phyloP scores from a whole-genome alignment of 352 stramenopile species.

The Phytophthora kernoviae region DNA sequence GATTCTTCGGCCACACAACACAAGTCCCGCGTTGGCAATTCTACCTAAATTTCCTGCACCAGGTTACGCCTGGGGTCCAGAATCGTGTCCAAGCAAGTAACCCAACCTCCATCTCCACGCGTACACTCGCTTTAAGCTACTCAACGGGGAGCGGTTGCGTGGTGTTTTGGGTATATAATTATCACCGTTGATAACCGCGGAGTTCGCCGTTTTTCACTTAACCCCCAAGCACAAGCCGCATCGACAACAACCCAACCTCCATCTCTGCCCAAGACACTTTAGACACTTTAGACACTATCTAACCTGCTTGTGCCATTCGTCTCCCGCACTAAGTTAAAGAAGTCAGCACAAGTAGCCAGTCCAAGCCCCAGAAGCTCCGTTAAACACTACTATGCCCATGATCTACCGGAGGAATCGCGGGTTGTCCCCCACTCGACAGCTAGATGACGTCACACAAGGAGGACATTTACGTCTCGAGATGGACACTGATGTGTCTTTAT shows the following conservation, averaged over 20 bases:
- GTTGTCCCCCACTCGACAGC: conserved; percentile 37
- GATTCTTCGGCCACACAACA: no score
- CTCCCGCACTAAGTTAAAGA: no score
- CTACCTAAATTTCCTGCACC: no score
- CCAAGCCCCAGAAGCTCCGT: no score
- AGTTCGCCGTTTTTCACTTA: neutral
- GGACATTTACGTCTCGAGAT: conserved; percentile 15
- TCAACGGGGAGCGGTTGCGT: no score
- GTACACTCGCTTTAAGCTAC: no score
- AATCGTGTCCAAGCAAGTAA: no score
- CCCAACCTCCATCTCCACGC: no score
- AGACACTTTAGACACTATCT: conserved; percentile 3
- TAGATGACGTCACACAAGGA: conserved; percentile 23
- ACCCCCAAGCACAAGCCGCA: neutral
- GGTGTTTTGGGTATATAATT: neutral
- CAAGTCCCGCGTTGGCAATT: no score
- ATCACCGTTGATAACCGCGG: neutral
- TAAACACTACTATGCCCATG: conserved; percentile 57
- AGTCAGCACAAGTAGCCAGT: neutral
- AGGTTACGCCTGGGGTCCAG: no score
- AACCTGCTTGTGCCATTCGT: neutral
- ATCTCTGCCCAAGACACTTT: no score
- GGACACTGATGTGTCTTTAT: conserved; percentile 29
- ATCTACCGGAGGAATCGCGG: conserved; percentile 66
- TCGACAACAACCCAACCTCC: no score